Conservation (phyloP, 352 stramenopile genomes). For the Phytophthora aleatoria region DNA sequence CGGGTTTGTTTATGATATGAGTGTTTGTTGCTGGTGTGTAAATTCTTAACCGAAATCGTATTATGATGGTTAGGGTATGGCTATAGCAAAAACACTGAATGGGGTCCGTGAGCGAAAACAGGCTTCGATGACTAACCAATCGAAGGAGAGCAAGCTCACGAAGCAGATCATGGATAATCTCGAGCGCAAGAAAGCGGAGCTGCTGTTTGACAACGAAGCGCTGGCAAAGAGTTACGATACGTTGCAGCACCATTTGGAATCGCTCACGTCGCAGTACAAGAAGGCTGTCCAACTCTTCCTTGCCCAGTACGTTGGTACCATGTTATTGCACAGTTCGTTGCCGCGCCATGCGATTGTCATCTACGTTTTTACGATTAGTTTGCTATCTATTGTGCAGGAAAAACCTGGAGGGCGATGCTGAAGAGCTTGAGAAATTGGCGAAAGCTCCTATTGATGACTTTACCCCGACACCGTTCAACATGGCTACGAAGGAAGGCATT, state of each 20-base stretch:
- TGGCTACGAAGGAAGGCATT: conserved; percentile 66
- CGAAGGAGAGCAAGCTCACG: conserved; percentile 62
- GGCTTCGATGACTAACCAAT: conserved; percentile 36
- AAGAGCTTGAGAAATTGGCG: conserved; percentile 56
- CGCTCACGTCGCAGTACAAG: conserved; percentile 73
- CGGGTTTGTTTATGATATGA: conserved; percentile 32
- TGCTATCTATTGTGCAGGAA: conserved; percentile 32
- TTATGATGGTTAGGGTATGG: conserved; percentile 42
- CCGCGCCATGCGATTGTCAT: not conserved
- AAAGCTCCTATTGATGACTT: conserved; percentile 70
- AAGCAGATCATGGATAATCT: conserved; percentile 69
- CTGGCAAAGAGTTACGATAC: conserved; percentile 58
- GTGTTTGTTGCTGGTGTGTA: not conserved
- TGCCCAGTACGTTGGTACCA: conserved; percentile 51
- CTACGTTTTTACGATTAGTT: not conserved
- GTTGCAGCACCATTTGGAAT: conserved; percentile 64
- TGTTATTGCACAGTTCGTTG: not conserved
- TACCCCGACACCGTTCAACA: conserved; percentile 61
- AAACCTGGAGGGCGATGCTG: conserved; percentile 43
- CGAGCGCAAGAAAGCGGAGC: conserved; percentile 62
- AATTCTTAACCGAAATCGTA: not conserved
- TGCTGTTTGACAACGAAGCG: conserved; percentile 71
- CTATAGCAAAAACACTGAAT: conserved; percentile 53
- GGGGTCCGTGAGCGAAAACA: conserved; percentile 41
- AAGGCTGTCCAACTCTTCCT: conserved; percentile 75